Evolutionary conservation across 345 rosid genomes (phyloP), one percentile per base, ranked within the genome.

Genomic region (Xanthoceras sorbifolium): DNA sequence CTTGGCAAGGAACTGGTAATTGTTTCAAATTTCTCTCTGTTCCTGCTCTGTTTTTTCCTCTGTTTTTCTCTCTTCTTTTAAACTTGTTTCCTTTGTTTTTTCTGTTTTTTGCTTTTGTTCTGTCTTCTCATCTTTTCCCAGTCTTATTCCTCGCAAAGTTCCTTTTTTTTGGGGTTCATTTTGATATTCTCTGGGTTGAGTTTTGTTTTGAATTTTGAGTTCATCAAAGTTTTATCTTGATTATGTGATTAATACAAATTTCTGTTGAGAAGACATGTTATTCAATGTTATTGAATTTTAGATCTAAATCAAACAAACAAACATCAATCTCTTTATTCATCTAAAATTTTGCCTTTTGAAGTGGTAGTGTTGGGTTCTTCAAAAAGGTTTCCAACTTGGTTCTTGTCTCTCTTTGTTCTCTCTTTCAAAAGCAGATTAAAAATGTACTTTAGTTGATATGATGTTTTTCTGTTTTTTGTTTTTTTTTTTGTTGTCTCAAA

Each of bases 1-100:
- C 98, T 94, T 32, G 97, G 93, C 79, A 77, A 80, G 48, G 97
- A 94, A 86, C 79, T 94, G 89, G 98, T 94, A 84, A 61, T 38
- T 29, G 10, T 44, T 65, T 15, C 3, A 2, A 20, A 12, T 9
- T 7, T 23, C 36, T 14, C 12, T 67, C 25, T 32, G 59, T 32
- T 54, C 29, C 48, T 25, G 38, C 52, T 26, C 54, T 38, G 29
- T 66, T 34, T 70, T 34, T 15, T 72, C 10, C 6, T 15, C n/a
- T 14, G 11, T n/a, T 14, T 22, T 59, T 23, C 6, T 46, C 26
- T 8, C 3, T 2, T 23, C 10, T 18, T 70, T 29, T 10, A 1
- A 36, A 34, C 6, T 4, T 59, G 5, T 20, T 67, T 31, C 20
- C 48, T 48, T 25, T 26, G 40, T 10, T 14, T 44, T 68, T 5